Evolutionary conservation across 352 stramenopile genomes (phyloP), one percentile per base, ranked within the genome.

Genomic region (Pelagophyceae sp.): DNA sequence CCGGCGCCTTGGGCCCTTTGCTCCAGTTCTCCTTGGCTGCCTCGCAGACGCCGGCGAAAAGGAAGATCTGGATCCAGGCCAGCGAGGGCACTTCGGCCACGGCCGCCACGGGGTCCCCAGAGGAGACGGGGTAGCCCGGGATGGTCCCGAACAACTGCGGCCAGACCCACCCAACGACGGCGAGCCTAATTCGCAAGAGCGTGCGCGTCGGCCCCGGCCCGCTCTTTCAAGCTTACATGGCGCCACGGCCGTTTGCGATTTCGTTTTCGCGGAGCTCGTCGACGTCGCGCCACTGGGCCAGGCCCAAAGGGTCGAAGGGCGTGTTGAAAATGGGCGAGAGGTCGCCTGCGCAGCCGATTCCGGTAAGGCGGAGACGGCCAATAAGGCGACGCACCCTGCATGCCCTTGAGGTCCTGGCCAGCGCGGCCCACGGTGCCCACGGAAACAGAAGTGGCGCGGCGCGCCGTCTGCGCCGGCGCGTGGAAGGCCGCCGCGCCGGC

Each of bases 31-130:
- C 87, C 80, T 90, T 90, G 78, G 81, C 83, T 31, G 76, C 81
- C 79, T 91, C 86, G 61, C 86, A 82, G 69, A 82, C 79, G 63
- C 83, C 86, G 72, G 85, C 90, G 77, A 91, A 80, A 31, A 91
- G 20, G 75, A 90, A 69, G 40, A 86, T 89, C 86, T 91, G 86
- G 20, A 83, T 84, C 86, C 86, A 91, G 84, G 85, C 89, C 82
- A 89, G 84, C 58, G 83, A 80, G 83, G 89, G 84, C 38, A 86
- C 82, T 77, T 90, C 76, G 0, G 83, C 51, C 80, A 88, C 85
- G 38, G 86, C 86, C 60, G 83, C 80, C 70, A 91, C 85, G 17
- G 86, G 86, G 72, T 91, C 86, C 40, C 81, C 84, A 60, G 83
- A 86, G 65, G 81, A 84, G 11, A 91, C 84, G 69, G 88, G 83